Conservation (phyloP, 23 red algal species). For the Gracilaria gracilis region DNA sequence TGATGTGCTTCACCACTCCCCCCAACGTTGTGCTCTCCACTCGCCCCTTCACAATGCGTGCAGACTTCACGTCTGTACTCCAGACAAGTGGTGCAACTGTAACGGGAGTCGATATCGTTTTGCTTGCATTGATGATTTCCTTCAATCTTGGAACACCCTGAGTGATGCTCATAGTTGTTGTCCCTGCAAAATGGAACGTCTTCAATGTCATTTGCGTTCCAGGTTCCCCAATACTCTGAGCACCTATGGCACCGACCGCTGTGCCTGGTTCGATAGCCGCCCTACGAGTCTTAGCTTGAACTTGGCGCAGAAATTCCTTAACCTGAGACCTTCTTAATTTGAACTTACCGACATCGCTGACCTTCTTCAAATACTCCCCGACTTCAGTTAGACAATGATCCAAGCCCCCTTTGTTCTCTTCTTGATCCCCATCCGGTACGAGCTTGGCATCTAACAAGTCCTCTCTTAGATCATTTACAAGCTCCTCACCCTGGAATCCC, state of each 20-base stretch:
- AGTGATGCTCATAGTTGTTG: slow-evolving; percentile 98
- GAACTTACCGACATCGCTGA: slow-evolving; percentile 39
- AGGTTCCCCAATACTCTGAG: slow-evolving; percentile 96
- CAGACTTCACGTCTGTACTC: slow-evolving; percentile 52
- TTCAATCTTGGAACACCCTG: slow-evolving; percentile 97
- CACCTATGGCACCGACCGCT: slow-evolving; percentile 94
- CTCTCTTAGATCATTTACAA: slow-evolving; percentile 44
- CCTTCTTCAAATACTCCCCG: slow-evolving; percentile 33
- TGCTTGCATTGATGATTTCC: slow-evolving; percentile 98
- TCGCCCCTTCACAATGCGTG: slow-evolving; percentile 86
- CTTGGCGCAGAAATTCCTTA: slow-evolving; percentile 68
- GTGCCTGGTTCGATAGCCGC: slow-evolving; percentile 88
- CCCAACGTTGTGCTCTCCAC: slow-evolving; percentile 83
- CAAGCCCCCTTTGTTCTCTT: slow-evolving; percentile 59
- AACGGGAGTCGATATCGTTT: slow-evolving; percentile 86
- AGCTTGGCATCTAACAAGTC: slow-evolving; percentile 64
- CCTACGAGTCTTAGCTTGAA: slow-evolving; percentile 66
- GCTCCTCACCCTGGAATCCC: slow-evolving; percentile 26
- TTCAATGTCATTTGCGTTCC: slow-evolving; percentile 99
- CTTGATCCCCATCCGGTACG: slow-evolving; percentile 39
- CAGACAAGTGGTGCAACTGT: slow-evolving; percentile 81
- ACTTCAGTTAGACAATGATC: slow-evolving; percentile 24
- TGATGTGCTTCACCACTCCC: slow-evolving; percentile 79
- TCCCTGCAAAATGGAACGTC: slow-evolving; percentile 99
- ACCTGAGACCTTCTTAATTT: slow-evolving; percentile 62